Evolutionary conservation across 805 yeast genomes (phyloP).

Genomic region (Metschnikowia colocasiae): DNA sequence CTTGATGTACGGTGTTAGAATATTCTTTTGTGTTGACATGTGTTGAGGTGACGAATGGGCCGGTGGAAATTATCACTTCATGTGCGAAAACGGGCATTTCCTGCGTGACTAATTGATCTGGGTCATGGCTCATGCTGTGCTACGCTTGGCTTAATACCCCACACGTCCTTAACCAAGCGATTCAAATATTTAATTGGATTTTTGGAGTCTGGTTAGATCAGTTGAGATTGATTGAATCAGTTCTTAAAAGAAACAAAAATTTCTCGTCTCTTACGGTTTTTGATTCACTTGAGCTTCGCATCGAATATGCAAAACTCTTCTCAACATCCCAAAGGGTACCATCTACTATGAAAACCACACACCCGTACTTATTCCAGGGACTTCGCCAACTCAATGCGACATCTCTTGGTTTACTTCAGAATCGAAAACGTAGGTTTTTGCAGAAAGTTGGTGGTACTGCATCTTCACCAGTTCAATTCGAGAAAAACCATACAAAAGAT

Average conservation of each 20-base stretch:
- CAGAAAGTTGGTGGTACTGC: too few relatives aligned
- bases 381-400: too few relatives aligned
- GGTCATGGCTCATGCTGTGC: not conserved
- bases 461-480: too few relatives aligned
- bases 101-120: constrained; percentile 3
- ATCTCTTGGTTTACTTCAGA: too few relatives aligned
- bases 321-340: too few relatives aligned
- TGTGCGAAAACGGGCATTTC: constrained; percentile 3
- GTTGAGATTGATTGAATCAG: not conserved
- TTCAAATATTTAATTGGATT: not conserved
- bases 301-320: too few relatives aligned
- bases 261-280: too few relatives aligned
- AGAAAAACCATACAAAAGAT: not conserved
- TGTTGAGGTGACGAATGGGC: not conserved
- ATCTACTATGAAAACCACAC: too few relatives aligned
- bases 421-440: too few relatives aligned
- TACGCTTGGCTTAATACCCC: not conserved
- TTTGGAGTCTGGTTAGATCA: not conserved
- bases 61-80: constrained; percentile 1
- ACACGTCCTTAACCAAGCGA: not conserved
- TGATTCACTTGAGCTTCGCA: too few relatives aligned
- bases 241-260: too few relatives aligned
- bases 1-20: constrained; percentile 58
- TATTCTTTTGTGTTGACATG: constrained; percentile 19
- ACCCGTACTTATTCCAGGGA: too few relatives aligned